phyloP scores from a whole-genome alignment of 2,329 filamentous ascomycete genomes.

The Paraphoma chrysanthemicola region DNA sequence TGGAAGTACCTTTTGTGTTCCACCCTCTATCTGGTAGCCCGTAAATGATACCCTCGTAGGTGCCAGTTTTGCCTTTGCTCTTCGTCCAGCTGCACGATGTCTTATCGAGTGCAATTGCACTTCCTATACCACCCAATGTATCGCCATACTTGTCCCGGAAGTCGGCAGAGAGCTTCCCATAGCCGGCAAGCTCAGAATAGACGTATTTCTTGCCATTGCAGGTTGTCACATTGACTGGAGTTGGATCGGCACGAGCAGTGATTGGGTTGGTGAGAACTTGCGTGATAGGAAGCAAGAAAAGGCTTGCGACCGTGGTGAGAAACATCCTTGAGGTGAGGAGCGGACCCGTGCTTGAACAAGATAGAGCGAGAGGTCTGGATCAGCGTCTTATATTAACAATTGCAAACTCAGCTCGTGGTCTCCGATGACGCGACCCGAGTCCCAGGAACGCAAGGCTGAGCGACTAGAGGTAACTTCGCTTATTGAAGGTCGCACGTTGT shows the following conservation, averaged over 20 bases:
- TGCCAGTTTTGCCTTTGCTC: constrained; percentile 48
- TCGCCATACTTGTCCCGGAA: constrained; percentile 72
- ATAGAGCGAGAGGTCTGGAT: not conserved
- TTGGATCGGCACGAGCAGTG: constrained; percentile 1
- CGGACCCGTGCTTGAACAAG: constrained; percentile 21
- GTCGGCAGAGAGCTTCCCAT: constrained; percentile 65
- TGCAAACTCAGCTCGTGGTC: constrained; percentile 2
- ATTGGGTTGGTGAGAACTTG: constrained; percentile 26
- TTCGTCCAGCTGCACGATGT: constrained; percentile 62
- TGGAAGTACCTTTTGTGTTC: constrained; percentile 74
- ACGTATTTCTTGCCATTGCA: constrained; percentile 69
- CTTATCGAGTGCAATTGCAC: constrained; percentile 68
- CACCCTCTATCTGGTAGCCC: constrained; percentile 73
- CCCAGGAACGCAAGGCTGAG: constrained; percentile 8
- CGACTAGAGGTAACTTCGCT: not conserved
- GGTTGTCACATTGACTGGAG: constrained; percentile 46
- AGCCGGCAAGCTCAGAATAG: constrained; percentile 73
- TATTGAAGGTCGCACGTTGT: constrained; percentile 17
- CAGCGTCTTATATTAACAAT: constrained; percentile 16
- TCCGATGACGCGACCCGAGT: constrained; percentile 13
- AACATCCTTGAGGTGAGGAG: constrained; percentile 25
- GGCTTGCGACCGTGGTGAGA: constrained; percentile 15
- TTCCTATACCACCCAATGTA: constrained; percentile 72
- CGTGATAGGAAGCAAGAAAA: constrained; percentile 24
- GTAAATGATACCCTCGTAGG: constrained; percentile 69